Percentiles rank a stretch among this genome's conserved stretches.
phyloP scores from a whole-genome alignment of 169 alveolate species.

The Cryptosporidium tyzzeri region DNA sequence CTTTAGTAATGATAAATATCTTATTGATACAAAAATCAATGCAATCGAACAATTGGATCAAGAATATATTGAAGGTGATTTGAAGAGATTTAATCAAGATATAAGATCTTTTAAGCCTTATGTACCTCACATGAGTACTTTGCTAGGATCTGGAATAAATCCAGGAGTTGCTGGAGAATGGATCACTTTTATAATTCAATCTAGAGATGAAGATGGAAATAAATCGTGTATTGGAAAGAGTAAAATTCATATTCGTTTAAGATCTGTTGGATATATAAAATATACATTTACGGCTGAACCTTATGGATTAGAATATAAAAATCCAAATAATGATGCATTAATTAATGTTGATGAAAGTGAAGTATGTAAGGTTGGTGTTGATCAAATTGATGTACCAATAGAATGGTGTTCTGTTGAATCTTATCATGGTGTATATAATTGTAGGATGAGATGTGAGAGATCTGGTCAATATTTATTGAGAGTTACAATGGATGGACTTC shows the following conservation, averaged over 20 bases:
- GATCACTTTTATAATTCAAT: slow-evolving; percentile 50
- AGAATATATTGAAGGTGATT: slow-evolving; percentile 25
- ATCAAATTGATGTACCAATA: slow-evolving; percentile 69
- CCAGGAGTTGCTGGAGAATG: slow-evolving; percentile 73
- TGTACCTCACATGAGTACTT: slow-evolving; percentile 68
- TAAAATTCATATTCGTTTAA: slow-evolving; percentile 59
- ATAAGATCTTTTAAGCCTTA: slow-evolving; percentile 36
- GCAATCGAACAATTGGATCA: not conserved
- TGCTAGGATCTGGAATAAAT: slow-evolving; percentile 20
- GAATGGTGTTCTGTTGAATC: slow-evolving; percentile 72
- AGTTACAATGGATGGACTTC: slow-evolving; percentile 79
- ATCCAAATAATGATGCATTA: slow-evolving; percentile 34
- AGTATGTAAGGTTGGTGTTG: slow-evolving; percentile 45
- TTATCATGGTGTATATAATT: slow-evolving; percentile 54
- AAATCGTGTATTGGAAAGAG: slow-evolving; percentile 28
- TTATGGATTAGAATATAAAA: slow-evolving; percentile 31
- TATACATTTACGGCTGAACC: slow-evolving; percentile 73
- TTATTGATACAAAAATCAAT: not conserved
- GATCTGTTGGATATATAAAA: slow-evolving; percentile 54
- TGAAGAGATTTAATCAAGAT: slow-evolving; percentile 39
- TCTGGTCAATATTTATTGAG: slow-evolving; percentile 76
- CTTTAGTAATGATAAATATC: not conserved
- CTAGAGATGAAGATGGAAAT: slow-evolving; percentile 70
- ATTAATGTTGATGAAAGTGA: slow-evolving; percentile 33
- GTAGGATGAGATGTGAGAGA: slow-evolving; percentile 62